phyloP scores from a whole-genome alignment of 2,329 filamentous ascomycete genomes.

The Calonectria henricotiae region DNA sequence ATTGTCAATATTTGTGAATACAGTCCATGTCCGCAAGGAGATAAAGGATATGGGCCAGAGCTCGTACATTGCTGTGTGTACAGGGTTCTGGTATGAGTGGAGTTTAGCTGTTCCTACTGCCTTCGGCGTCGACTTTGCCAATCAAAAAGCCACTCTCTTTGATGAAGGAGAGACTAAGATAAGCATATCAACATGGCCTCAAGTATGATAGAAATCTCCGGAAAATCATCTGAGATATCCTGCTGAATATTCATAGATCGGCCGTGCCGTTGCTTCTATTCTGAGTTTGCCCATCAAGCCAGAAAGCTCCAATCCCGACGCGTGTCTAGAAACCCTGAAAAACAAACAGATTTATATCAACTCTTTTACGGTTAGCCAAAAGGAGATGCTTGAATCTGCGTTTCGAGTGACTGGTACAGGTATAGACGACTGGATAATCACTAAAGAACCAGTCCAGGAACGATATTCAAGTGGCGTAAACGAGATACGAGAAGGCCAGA shows the following conservation, averaged over 20 bases:
- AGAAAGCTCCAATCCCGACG: constrained; percentile 57
- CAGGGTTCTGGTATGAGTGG: constrained; percentile 72
- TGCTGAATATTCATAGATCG: constrained; percentile 47
- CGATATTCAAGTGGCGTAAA: constrained; percentile 66
- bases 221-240: not conserved
- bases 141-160: constrained; percentile 63
- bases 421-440: constrained; percentile 68
- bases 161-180: constrained; percentile 73
- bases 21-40: constrained; percentile 51
- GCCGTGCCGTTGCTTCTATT: constrained; percentile 68
- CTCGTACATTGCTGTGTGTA: constrained; percentile 67
- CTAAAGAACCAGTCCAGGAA: constrained; percentile 62
- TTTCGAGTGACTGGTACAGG: constrained; percentile 72
- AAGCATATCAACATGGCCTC: constrained; percentile 73
- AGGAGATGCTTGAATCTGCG: constrained; percentile 76
- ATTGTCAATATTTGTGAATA: not conserved
- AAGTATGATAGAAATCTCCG: constrained; percentile 56
- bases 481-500: constrained; percentile 61
- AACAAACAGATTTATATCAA: constrained; percentile 68
- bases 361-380: constrained; percentile 74
- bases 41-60: constrained; percentile 59
- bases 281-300: constrained; percentile 64
- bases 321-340: constrained; percentile 54
- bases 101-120: constrained; percentile 61
- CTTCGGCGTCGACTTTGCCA: constrained; percentile 68